Conservation (phyloP, 2,329 filamentous ascomycete genomes). For the Dothiorella sarmentorum region DNA sequence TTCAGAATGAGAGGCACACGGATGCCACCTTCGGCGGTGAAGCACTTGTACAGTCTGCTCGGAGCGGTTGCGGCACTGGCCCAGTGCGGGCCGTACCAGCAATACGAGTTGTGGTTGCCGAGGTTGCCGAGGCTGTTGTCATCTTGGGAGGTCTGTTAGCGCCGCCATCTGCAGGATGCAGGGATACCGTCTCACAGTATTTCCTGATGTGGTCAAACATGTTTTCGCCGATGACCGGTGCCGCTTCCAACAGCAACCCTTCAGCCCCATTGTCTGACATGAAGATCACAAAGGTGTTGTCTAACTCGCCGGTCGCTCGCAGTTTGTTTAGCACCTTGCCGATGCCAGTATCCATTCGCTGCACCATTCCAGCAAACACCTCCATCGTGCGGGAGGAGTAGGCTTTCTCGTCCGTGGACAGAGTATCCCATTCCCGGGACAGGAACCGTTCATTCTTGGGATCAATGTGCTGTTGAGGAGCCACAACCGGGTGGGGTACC, state of each 20-base stretch:
- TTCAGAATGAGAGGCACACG: conserved; percentile 38
- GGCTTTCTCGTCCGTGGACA: conserved; percentile 36
- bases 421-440: conserved; percentile 23
- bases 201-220: conserved; percentile 32
- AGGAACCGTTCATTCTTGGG: conserved; percentile 19
- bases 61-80: conserved; percentile 26
- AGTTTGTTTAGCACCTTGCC: conserved; percentile 34
- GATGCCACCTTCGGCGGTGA: conserved; percentile 30
- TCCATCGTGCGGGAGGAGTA: conserved; percentile 39
- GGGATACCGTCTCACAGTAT: conserved; percentile 25
- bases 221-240: conserved; percentile 31
- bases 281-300: conserved; percentile 39
- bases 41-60: conserved; percentile 24
- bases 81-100: conserved; percentile 39
- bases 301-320: conserved; percentile 30
- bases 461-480: conserved; percentile 18
- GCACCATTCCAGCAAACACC: conserved; percentile 36
- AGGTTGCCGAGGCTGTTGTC: conserved; percentile 39
- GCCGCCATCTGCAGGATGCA: not conserved
- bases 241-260: conserved; percentile 30
- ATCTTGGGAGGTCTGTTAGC: conserved; percentile 19
- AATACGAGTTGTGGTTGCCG: conserved; percentile 32
- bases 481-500: conserved; percentile 26
- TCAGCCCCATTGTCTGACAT: conserved; percentile 41
- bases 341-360: conserved; percentile 33